Base-by-base conservation (phyloP, 2,329 filamentous ascomycete species). In the Aureobasidium vineae region DNA sequence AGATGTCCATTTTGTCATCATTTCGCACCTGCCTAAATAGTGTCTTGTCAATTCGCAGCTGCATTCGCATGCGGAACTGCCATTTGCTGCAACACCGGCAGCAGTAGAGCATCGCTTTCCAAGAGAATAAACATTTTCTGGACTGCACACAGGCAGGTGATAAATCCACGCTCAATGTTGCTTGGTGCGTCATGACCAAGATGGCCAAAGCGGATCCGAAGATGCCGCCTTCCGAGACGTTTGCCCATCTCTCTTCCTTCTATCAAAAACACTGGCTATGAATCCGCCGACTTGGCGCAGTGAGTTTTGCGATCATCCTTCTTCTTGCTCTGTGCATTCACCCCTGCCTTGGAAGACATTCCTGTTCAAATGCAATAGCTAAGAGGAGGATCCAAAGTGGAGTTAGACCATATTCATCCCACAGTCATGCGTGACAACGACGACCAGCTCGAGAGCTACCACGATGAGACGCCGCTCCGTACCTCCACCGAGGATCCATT, bases 401-500 rank as follows among this genome's bases (percentile, higher is more conserved):
- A 65, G 31, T 45, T 63, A 50, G 45, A 40, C 56, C 36, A 41
- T 41, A 60, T 60, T 13, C 13, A 67, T 43, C 67, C 66, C 57
- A 69, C 68, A 64, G 68, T 56, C 38, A 68, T 67, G 54, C 68
- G 68, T 61, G 66, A 61, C 41, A 50, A 67, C 49, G 67, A 61
- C 23, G 66, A 66, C 45, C 67, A 69, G 45, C 67, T 67, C 21
- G 68, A 70, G 40, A 68, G 63, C 66, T 75, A 76, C 68, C 71
- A 71, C 66, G 75, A 76, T 66, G 72, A 74, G 23, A 47, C 60
- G n/a, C 33, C 52, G 1, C 33, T 52, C 15, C 19, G 19, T 13
- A 33, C 40, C 6, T 68, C 72, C 5, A 71, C 72, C 47, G 73
- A 76, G 38, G 72, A 73, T 7, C 71, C 74, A 21, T 69, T 67